phyloP scores from a whole-genome alignment of 495 filamentous ascomycete species.

The Aspergillus heteromorphus region DNA sequence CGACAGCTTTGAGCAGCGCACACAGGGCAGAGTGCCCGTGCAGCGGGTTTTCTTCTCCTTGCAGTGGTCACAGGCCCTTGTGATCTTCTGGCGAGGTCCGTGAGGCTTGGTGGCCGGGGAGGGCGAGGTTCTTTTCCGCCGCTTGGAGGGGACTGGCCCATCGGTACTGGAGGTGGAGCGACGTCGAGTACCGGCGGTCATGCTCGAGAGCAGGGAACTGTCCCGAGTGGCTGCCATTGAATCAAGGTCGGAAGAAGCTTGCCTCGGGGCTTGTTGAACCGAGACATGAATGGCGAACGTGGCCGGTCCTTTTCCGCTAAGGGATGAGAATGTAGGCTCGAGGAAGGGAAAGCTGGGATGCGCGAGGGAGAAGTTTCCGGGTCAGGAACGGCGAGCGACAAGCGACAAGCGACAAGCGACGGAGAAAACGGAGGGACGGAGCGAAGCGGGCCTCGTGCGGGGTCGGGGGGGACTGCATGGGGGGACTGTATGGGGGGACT shows the following conservation, averaged over 20 bases:
- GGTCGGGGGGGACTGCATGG: neutral
- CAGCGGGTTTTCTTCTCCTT: constrained; percentile 45
- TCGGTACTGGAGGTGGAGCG: neutral
- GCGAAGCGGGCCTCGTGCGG: no score
- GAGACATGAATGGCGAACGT: neutral
- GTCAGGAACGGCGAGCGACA: neutral
- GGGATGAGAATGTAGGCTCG: neutral
- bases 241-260: neutral
- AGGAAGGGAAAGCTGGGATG: neutral
- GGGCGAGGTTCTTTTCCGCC: constrained; percentile 31
- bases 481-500: no score
- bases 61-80: constrained; percentile 44
- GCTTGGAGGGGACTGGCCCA: constrained; percentile 1
- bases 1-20: constrained; percentile 34
- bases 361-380: neutral
- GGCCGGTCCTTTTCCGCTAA: neutral
- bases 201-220: neutral
- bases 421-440: no score
- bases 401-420: no score
- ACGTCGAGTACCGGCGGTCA: neutral
- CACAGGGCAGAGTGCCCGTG: constrained; percentile 41
- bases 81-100: constrained; percentile 37
- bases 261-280: neutral
- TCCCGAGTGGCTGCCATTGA: neutral
- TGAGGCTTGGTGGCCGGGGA: constrained; percentile 17